Base-by-base conservation (phyloP, 768 basidiomycete genomes). In the Boletus fagicola region DNA sequence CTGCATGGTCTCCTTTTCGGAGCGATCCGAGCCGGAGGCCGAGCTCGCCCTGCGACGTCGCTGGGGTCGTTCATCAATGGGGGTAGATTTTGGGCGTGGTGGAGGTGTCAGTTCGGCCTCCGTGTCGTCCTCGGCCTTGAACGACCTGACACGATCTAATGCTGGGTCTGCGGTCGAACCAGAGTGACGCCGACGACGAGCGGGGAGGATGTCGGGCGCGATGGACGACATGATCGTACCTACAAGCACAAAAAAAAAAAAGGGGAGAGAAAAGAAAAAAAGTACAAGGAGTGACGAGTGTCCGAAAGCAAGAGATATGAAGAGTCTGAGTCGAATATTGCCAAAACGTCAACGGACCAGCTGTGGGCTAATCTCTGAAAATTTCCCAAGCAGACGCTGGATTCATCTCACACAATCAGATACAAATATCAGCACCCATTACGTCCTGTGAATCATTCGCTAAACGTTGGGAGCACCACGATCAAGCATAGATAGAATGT, bases 11-110 rank as follows among this genome's bases (percentile, higher is more conserved):
- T 67, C 69, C 58, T 59, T 71, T 57, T 70, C 66, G 52, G 60
- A 67, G 75, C 59, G 74, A 69, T 62, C 75, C 72, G 67, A 66
- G 56, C 52, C 66, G 64, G 69, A 72, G 64, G 62, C 71, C 62
- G 63, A 74, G 71, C 72, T 77, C 45, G 79, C 76, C 38, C 81
- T 76, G 45, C 78, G 75, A 44, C 77, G 78, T 49, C 74, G 79
- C 6, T 74, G 74, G 1, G 80, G 80, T 4, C 86, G 79, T 63
- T 88, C 85, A 30, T 84, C 75, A 10, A 75, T 78, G 2, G 88
- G 88, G 0, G 88, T 87, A 15, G 86, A 88, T 68, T 90, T 88
- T 20, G 88, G 88, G 20, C 88, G 80, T 4, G 85, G 87, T 8
- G 84, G 85, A 7, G 84, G 82, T 1, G 75, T 65, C 24, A 81